Conservation (phyloP, 495 filamentous ascomycete genomes). For the Aspergillus sclerotioniger region DNA sequence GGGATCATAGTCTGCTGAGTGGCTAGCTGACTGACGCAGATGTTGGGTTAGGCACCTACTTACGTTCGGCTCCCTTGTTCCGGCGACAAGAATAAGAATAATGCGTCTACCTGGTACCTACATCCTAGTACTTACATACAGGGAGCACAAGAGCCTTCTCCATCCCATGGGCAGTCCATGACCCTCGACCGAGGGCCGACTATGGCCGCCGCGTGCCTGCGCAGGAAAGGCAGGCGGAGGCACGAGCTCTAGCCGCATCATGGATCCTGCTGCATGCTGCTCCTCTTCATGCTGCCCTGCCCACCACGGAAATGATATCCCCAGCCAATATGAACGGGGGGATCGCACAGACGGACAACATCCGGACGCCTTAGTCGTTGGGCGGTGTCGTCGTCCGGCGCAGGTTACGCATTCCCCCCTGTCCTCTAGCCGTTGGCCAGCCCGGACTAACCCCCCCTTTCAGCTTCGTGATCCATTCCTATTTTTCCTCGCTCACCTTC, state of each 20-base stretch:
- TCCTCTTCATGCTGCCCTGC: background rate
- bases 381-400: background rate
- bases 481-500: background rate
- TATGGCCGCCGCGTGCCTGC: background rate
- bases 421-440: background rate
- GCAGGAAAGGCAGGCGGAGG: background rate
- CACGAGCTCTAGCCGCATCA: background rate
- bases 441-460: background rate
- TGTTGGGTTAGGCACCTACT: too few relatives aligned
- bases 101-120: too few relatives aligned
- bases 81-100: too few relatives aligned
- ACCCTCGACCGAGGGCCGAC: background rate
- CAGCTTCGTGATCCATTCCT: background rate
- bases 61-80: too few relatives aligned
- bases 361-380: background rate
- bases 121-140: too few relatives aligned
- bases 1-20: too few relatives aligned
- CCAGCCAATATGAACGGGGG: background rate
- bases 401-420: constrained; percentile 2
- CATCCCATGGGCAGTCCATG: background rate
- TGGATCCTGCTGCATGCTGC: background rate
- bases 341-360: constrained; percentile 1
- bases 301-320: constrained; percentile 4
- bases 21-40: too few relatives aligned
- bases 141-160: background rate